Base-by-base conservation (phyloP, 2,329 filamentous ascomycete species). In the Pyricularia sp. region DNA sequence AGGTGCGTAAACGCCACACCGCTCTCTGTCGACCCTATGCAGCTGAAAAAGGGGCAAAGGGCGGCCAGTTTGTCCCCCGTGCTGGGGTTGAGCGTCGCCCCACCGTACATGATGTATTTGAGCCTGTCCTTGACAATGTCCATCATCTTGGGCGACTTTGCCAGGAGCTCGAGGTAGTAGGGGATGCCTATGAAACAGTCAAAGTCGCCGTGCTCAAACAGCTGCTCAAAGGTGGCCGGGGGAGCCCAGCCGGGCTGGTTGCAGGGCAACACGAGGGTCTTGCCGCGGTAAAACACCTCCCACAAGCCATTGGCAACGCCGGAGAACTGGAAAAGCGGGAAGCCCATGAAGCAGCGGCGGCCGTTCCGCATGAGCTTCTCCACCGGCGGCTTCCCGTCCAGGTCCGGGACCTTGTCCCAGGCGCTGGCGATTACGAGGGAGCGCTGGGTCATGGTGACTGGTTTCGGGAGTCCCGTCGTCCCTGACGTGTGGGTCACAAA, bases 261-360 rank as follows among this genome's bases (percentile, higher is more conserved):
- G 33, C 33, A 62, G 13, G 61, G 33, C 22, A 62, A 24, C 24
- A 62, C 61, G 12, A 62, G 61, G 9, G 61, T 62, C 24, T 62
- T 62, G n/a, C 61, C 61, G 19, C 61, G 61, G 61, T 62, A 62
- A 9, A 62, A 28, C 10, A 62, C 61, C 61, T 62, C 61, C 61
- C 61, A 62, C 22, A 62, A 30, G 2, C 61, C 61, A 13, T 16
- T 49, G 12, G 61, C 61, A 35, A 62, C 61, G 61, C 61, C 61
- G 4, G 61, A 62, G 35, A 62, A 62, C 35, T 62, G 61, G 35
- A 62, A 62, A 2, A 62, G 35, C 9, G 61, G 61, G 35, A 62
- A 62, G 9, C 61, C 61, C 61, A 62, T 24, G 35, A 62, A 62
- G 24, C 22, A 28, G 61, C 61, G 61, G 35, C 61, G 61, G 24